Evolutionary conservation across 179 eudicot genomes (phyloP).

Genomic region (Beta corolliflora): DNA sequence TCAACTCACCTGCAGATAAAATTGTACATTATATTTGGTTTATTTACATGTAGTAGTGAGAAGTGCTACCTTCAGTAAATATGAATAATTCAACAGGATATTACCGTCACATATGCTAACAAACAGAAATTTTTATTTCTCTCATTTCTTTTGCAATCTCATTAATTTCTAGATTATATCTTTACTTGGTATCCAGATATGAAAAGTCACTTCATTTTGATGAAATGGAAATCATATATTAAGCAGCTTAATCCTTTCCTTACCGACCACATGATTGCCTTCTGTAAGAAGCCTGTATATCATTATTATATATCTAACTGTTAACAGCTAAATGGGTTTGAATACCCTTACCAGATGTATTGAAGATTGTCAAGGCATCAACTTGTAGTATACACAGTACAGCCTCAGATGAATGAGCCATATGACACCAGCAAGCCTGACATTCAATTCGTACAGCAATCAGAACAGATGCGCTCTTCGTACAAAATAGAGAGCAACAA

Average conservation of each 20-base stretch:
- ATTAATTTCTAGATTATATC: background rate
- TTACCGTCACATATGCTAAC: background rate
- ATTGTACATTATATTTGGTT: background rate
- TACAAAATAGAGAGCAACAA: conserved; percentile 4
- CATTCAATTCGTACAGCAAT: conserved; percentile 19
- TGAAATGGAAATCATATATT: background rate
- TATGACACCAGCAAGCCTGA: conserved; percentile 94
- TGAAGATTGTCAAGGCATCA: conserved; percentile 73
- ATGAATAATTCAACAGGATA: background rate
- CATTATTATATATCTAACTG: background rate
- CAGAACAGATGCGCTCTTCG: background rate
- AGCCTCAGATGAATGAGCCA: conserved; percentile 65
- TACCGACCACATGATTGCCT: background rate
- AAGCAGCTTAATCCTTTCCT: background rate
- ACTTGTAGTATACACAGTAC: conserved; percentile 79
- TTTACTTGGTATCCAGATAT: background rate
- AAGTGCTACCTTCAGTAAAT: conserved; percentile 13
- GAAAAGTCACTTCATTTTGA: background rate
- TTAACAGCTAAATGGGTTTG: conserved; percentile 2
- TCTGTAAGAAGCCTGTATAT: conserved; percentile 4
- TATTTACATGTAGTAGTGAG: background rate
- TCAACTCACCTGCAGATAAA: conserved; percentile 69
- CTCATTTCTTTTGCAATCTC: background rate
- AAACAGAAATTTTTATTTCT: background rate
- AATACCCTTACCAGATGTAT: conserved; percentile 57